phyloP scores from a whole-genome alignment of 2,329 filamentous ascomycete species.

The Venturia effusa region DNA sequence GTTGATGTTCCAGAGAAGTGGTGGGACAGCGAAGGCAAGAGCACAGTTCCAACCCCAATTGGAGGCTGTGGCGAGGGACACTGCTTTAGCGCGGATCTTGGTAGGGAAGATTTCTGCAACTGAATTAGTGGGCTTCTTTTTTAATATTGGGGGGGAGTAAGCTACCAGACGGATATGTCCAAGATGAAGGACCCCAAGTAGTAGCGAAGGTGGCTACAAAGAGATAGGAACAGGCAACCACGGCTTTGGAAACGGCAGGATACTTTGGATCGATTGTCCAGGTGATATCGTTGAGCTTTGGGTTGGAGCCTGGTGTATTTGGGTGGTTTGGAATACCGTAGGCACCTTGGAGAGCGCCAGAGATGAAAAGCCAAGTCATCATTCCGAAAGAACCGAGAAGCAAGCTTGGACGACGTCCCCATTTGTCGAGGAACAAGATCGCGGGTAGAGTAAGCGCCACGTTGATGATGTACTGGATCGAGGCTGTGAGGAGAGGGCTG shows the following conservation, averaged over 20 bases:
- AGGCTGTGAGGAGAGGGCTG: slow-evolving; percentile 47
- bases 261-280: slow-evolving; percentile 46
- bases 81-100: slow-evolving; percentile 31
- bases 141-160: slow-evolving; percentile 16
- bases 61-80: slow-evolving; percentile 26
- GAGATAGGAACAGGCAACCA: slow-evolving; percentile 34
- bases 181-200: slow-evolving; percentile 22
- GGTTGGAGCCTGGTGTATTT: slow-evolving; percentile 29
- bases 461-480: slow-evolving; percentile 55
- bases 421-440: slow-evolving; percentile 48
- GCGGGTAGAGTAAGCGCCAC: slow-evolving; percentile 49
- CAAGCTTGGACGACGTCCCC: slow-evolving; percentile 47
- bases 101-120: slow-evolving; percentile 27
- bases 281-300: slow-evolving; percentile 36
- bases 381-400: slow-evolving; percentile 46
- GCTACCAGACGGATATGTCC: slow-evolving; percentile 6
- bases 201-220: slow-evolving; percentile 34
- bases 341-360: slow-evolving; percentile 47
- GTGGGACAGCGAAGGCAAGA: slow-evolving; percentile 30
- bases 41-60: slow-evolving; percentile 31
- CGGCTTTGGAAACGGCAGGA: slow-evolving; percentile 43
- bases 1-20: slow-evolving; percentile 29
- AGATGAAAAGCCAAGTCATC: slow-evolving; percentile 50
- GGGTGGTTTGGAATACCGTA: slow-evolving; percentile 39
- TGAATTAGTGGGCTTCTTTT: slow-evolving; percentile 24